These are phyloP conservation scores for Aspergillus biplanus DNA, from an alignment of 495 filamentous ascomycete genomes.

Conservation along the genomic window DNA sequence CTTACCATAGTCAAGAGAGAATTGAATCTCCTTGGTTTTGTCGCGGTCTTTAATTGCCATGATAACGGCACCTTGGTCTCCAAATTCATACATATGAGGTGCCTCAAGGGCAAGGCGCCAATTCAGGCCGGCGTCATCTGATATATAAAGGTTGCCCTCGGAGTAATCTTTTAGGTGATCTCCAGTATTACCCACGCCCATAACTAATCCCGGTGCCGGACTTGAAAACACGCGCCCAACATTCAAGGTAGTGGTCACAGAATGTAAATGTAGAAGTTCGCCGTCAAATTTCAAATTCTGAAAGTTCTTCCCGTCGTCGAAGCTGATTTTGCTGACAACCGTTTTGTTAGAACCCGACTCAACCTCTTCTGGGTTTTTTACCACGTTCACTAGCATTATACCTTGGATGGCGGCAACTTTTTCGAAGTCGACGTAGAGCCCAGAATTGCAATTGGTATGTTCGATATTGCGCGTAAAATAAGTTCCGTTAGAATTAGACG, in stretches of 20 bases:
- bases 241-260: constrained; percentile 79
- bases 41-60: constrained; percentile 74
- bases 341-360: constrained; percentile 62
- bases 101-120: constrained; percentile 75
- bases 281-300: constrained; percentile 62
- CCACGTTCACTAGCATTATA: constrained; percentile 85
- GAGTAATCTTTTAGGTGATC: constrained; percentile 64
- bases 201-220: constrained; percentile 86
- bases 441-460: constrained; percentile 78
- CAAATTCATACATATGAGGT: constrained; percentile 95
- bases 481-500: constrained; percentile 94
- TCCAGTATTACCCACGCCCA: constrained; percentile 91
- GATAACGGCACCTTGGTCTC: constrained; percentile 85
- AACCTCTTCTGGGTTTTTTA: constrained; percentile 83
- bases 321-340: constrained; percentile 79
- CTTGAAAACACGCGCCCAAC: constrained; percentile 90
- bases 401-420: constrained; percentile 88
- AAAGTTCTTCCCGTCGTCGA: constrained; percentile 88
- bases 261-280: constrained; percentile 80
- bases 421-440: constrained; percentile 87
- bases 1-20: constrained; percentile 86
- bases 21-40: constrained; percentile 67
- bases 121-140: constrained; percentile 85
- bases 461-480: constrained; percentile 91
- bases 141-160: constrained; percentile 80